These are phyloP conservation scores for Globisporangium irregulare DNA, from an alignment of 352 stramenopile genomes.

Conservation along the genomic window DNA sequence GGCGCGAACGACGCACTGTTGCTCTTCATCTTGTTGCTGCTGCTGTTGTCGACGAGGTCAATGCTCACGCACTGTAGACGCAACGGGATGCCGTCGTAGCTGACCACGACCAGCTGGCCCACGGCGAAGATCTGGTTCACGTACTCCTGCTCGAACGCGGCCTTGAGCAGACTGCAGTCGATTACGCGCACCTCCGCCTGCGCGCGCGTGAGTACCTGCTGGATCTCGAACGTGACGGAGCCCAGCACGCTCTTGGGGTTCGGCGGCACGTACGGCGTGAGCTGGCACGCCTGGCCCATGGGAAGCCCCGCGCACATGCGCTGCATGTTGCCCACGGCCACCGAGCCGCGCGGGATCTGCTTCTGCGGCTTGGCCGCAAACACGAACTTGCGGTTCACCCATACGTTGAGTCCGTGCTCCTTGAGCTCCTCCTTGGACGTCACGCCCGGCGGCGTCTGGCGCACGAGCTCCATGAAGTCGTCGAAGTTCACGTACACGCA, in stretches of 20 bases:
- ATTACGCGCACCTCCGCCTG: conserved; percentile 60
- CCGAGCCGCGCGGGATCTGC: conserved; percentile 46
- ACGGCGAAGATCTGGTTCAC: conserved; percentile 71
- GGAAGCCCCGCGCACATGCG: conserved; percentile 73
- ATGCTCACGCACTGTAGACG: conserved; percentile 56
- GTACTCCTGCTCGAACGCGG: conserved; percentile 67
- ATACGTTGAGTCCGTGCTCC: conserved; percentile 74
- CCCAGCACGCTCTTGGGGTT: conserved; percentile 43
- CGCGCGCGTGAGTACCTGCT: conserved; percentile 67
- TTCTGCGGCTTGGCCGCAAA: conserved; percentile 75
- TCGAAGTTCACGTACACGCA: conserved; percentile 75
- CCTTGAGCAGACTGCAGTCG: conserved; percentile 72
- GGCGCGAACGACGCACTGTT: conserved; percentile 31
- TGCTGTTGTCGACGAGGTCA: conserved; percentile 48
- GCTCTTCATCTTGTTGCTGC: conserved; percentile 19
- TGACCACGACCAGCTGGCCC: conserved; percentile 70
- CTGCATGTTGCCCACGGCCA: conserved; percentile 78
- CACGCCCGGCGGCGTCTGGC: conserved; percentile 54
- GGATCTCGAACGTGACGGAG: conserved; percentile 82
- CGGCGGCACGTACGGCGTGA: conserved; percentile 61
- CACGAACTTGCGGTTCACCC: conserved; percentile 81
- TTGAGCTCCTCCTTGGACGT: conserved; percentile 70
- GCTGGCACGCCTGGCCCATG: conserved; percentile 57
- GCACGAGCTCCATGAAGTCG: conserved; percentile 71
- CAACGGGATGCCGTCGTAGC: conserved; percentile 60